phyloP scores from a whole-genome alignment of 164 flowering plant genomes.

The Cinnamomum chago region DNA sequence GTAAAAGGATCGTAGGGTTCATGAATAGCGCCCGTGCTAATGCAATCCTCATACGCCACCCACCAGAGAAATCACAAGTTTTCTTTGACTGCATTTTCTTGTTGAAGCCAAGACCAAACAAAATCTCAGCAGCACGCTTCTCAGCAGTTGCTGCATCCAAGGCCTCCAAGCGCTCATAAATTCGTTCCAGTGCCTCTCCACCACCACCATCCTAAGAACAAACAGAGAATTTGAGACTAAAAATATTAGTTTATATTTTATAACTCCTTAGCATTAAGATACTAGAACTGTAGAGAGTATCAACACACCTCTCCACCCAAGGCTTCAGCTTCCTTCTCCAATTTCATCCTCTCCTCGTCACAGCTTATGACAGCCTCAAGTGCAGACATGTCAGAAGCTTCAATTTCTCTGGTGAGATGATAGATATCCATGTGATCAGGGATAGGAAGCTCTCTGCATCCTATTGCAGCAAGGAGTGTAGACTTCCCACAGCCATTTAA shows the following conservation, averaged over 20 bases:
- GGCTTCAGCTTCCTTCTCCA: conserved; percentile 85
- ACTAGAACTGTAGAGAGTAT: not conserved
- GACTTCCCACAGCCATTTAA: conserved; percentile 98
- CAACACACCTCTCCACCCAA: conserved; percentile 63
- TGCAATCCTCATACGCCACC: conserved; percentile 99
- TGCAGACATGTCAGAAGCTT: conserved; percentile 91
- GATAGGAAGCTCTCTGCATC: conserved; percentile 84
- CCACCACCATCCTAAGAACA: conserved; percentile 72
- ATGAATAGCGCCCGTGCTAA: conserved; percentile 86
- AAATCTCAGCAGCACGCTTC: conserved; percentile 93
- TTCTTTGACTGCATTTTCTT: conserved; percentile 87
- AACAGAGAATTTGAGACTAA: not conserved
- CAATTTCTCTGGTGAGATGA: conserved; percentile 85
- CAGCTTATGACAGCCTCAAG: conserved; percentile 87
- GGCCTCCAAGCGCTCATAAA: conserved; percentile 91
- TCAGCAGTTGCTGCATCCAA: conserved; percentile 93
- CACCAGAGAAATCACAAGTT: conserved; percentile 93
- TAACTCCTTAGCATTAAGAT: not conserved
- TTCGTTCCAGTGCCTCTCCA: conserved; percentile 75
- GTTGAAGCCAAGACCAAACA: conserved; percentile 87
- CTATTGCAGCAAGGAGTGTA: conserved; percentile 83
- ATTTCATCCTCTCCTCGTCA: conserved; percentile 81
- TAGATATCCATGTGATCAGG: conserved; percentile 98
- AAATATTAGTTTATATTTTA: not conserved
- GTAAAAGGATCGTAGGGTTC: conserved; percentile 81